phyloP scores from a whole-genome alignment of 2,329 filamentous ascomycete genomes.

The Parafenestella ontariensis region DNA sequence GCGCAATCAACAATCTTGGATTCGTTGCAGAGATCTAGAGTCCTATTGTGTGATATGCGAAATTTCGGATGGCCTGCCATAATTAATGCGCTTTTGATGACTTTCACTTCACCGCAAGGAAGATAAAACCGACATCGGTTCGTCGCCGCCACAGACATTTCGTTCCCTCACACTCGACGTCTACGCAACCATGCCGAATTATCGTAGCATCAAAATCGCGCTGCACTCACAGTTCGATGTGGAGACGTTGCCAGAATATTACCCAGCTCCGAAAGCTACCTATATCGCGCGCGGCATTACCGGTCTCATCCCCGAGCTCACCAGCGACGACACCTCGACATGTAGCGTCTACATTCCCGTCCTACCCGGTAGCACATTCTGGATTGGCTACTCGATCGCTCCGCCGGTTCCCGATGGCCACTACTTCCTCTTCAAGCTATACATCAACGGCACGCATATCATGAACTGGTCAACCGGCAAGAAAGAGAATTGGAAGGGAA shows the following conservation, averaged over 20 bases:
- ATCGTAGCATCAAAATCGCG: conserved; percentile 49
- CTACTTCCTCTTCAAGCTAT: conserved; percentile 57
- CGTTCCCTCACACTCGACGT: not conserved
- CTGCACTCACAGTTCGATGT: conserved; percentile 54
- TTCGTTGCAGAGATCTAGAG: no score
- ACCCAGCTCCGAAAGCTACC: conserved; percentile 25
- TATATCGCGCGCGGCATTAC: conserved; percentile 14
- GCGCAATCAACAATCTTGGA: no score
- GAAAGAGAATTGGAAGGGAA: conserved; percentile 53
- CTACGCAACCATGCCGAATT: conserved; percentile 34
- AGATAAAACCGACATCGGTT: not conserved
- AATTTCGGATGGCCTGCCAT: no score
- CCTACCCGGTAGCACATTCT: conserved; percentile 51
- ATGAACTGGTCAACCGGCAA: conserved; percentile 55
- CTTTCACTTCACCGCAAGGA: not conserved
- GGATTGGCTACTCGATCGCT: conserved; percentile 50
- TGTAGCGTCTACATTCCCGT: conserved; percentile 46
- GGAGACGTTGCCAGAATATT: conserved; percentile 48
- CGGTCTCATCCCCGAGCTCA: conserved; percentile 9
- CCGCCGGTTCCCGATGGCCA: conserved; percentile 39
- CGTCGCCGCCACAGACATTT: not conserved
- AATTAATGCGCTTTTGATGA: not conserved
- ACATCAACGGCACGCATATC: conserved; percentile 48
- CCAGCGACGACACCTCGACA: conserved; percentile 37
- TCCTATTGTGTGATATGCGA: no score